Evolutionary conservation across 2,329 filamentous ascomycete genomes (phyloP).

Genomic region (Pestalotiopsis sp.): DNA sequence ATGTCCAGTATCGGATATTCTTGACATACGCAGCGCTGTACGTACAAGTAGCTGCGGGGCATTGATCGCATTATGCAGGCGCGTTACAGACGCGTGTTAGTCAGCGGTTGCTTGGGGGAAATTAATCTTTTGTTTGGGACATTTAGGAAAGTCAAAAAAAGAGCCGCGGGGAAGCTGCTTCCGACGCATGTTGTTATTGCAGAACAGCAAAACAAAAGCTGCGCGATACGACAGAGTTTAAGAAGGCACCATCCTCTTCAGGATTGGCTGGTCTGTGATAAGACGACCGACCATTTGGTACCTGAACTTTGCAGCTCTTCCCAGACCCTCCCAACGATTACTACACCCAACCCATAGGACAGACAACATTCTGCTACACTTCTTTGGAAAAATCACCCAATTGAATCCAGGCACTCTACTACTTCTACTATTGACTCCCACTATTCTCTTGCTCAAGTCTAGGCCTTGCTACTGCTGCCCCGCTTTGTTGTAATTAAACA

Average conservation of each 20-base stretch:
- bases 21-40: too few species aligned
- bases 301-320: neutral
- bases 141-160: neutral
- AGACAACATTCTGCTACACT: constrained; percentile 10
- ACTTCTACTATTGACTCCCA: neutral
- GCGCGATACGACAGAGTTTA: neutral
- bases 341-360: constrained; percentile 14
- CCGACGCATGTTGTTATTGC: neutral
- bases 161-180: neutral
- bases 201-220: neutral
- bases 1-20: too few species aligned
- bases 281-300: neutral
- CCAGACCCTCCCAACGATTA: constrained; percentile 13
- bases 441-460: constrained; percentile 12
- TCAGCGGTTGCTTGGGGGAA: constrained; percentile 16
- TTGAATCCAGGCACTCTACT: constrained; percentile 2
- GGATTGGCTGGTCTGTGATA: neutral
- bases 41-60: neutral
- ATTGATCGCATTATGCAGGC: neutral
- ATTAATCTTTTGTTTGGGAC: neutral
- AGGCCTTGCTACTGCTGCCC: neutral
- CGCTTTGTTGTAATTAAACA: constrained; percentile 16
- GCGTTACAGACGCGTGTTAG: constrained; percentile 15
- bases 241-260: neutral
- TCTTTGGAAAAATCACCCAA: constrained; percentile 4